A percentile compares a stretch with the other conserved stretches of the same genome.
Conservation (phyloP, 2,329 filamentous ascomycete genomes). For the Penicillium sp. region DNA sequence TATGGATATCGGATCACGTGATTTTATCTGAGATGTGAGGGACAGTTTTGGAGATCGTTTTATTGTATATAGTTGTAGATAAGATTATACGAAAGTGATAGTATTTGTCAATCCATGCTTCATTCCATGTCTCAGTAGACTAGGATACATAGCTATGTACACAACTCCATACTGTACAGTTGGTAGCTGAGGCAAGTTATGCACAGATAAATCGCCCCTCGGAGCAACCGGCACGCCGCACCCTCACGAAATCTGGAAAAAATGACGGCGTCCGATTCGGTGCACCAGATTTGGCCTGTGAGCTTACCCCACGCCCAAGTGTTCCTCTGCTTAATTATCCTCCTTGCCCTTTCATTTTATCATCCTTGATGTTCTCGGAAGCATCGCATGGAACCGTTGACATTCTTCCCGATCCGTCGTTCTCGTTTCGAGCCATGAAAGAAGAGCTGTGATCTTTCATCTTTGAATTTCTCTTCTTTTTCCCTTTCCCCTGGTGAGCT, state of each 20-base stretch:
- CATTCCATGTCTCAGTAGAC: background rate
- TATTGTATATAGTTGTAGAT: no score
- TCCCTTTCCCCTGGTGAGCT: background rate
- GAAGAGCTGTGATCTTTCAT: background rate
- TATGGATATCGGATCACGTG: background rate
- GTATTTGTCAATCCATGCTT: background rate
- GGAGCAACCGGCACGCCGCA: conserved; percentile 12
- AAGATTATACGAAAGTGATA: background rate
- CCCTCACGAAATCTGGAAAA: conserved; percentile 7
- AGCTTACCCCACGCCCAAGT: background rate
- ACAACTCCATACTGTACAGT: no score
- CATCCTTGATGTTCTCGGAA: conserved; percentile 21
- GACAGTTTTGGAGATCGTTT: no score
- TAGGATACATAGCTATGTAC: background rate
- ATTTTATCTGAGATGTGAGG: no score
- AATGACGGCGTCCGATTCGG: background rate
- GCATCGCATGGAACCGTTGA: conserved; percentile 23
- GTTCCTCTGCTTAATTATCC: background rate
- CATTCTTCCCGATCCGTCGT: conserved; percentile 27
- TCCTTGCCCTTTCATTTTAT: background rate
- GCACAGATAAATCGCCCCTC: conserved; percentile 2
- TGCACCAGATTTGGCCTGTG: background rate
- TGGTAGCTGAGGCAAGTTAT: background rate
- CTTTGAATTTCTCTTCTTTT: background rate
- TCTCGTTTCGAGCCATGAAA: conserved; percentile 9